Conservation (phyloP, 2,329 filamentous ascomycete genomes). For the Phaeoacremonium minimum region DNA sequence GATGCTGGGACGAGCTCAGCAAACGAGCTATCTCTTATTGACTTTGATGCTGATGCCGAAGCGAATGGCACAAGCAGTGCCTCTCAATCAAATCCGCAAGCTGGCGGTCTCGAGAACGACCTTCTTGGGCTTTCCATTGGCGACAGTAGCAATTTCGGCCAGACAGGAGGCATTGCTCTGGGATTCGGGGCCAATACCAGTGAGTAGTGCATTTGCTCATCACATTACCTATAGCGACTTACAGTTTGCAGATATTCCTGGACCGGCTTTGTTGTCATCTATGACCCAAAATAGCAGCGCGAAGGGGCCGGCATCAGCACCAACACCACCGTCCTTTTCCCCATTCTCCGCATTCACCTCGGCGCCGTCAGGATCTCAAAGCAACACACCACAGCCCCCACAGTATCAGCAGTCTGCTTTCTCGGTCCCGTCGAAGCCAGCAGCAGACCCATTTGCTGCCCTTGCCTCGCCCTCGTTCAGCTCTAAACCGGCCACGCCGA, state of each 20-base stretch:
- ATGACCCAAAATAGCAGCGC: conserved; percentile 57
- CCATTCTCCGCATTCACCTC: conserved; percentile 53
- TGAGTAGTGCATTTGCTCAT: too few relatives aligned
- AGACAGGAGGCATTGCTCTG: conserved; percentile 77
- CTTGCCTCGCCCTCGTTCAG: conserved; percentile 35
- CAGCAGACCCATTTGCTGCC: conserved; percentile 49
- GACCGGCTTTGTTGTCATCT: conserved; percentile 60
- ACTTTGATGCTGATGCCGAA: conserved; percentile 70
- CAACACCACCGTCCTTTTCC: conserved; percentile 41
- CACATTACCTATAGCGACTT: conserved; percentile 21
- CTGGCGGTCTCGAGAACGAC: conserved; percentile 79
- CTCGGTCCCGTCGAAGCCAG: conserved; percentile 34
- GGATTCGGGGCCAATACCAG: conserved; percentile 69
- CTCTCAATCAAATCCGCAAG: conserved; percentile 36
- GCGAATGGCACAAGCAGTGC: conserved; percentile 40
- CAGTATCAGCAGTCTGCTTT: conserved; percentile 41
- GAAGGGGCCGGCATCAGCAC: conserved; percentile 33
- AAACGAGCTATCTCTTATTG: conserved; percentile 86
- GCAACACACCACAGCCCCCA: conserved; percentile 48
- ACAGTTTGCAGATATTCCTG: conserved; percentile 50
- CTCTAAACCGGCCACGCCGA: conserved; percentile 29
- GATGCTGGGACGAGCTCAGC: conserved; percentile 57
- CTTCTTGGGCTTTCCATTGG: conserved; percentile 82
- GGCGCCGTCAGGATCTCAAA: conserved; percentile 42
- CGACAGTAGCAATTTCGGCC: conserved; percentile 60